phyloP scores from a whole-genome alignment of 2,329 filamentous ascomycete genomes.

The Capronia americana region DNA sequence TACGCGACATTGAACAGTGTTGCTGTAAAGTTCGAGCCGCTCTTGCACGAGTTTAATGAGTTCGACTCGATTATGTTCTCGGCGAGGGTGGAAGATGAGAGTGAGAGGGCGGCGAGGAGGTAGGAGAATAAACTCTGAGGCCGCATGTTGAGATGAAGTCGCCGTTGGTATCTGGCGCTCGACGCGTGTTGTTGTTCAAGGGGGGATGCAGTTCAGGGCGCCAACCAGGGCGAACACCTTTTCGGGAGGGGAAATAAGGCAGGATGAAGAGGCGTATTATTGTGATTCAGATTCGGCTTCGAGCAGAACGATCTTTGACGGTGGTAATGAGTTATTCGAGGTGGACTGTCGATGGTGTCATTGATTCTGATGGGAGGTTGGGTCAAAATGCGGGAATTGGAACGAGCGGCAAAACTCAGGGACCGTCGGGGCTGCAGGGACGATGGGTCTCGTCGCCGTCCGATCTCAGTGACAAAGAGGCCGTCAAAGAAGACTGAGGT shows the following conservation, averaged over 20 bases:
- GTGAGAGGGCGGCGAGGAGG: conserved; percentile 45
- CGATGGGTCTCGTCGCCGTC: conserved; percentile 21
- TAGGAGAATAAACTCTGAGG: conserved; percentile 30
- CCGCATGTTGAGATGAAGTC: conserved; percentile 32
- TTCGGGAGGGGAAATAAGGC: conserved; percentile 11
- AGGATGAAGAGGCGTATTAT: conserved; percentile 8
- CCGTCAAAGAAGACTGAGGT: conserved; percentile 10
- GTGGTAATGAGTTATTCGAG: conserved; percentile 20
- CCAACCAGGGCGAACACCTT: conserved; percentile 33
- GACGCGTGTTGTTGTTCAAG: conserved; percentile 16
- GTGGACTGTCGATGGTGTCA: conserved; percentile 30
- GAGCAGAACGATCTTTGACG: conserved; percentile 2
- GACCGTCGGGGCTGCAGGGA: conserved; percentile 14
- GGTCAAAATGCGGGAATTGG: conserved; percentile 23
- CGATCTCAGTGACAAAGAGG: conserved; percentile 28
- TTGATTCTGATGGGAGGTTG: conserved; percentile 28
- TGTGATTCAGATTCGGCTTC: not conserved
- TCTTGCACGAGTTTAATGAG: conserved; percentile 84
- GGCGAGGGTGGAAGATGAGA: conserved; percentile 61
- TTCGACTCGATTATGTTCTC: conserved; percentile 76
- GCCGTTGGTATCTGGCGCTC: conserved; percentile 20
- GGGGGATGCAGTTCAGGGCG: conserved; percentile 21
- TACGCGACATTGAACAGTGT: conserved; percentile 83
- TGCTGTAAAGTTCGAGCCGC: conserved; percentile 83
- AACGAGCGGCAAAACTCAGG: conserved; percentile 30